Percentiles rank a stretch among this genome's conserved stretches.
phyloP scores from a whole-genome alignment of 495 filamentous ascomycete species.

The Aspergillus sclerotioniger region DNA sequence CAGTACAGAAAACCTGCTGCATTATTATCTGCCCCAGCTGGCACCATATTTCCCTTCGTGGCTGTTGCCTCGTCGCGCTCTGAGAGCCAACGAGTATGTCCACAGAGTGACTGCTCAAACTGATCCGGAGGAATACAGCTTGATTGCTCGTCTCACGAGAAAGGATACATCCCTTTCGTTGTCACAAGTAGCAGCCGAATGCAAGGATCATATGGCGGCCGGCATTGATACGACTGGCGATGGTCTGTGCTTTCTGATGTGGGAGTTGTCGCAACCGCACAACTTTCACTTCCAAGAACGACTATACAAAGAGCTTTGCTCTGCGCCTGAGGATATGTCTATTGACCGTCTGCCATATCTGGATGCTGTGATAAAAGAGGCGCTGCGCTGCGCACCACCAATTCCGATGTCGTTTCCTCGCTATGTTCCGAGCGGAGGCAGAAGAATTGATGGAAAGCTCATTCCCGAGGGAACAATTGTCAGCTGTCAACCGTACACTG shows the following conservation, averaged over 20 bases:
- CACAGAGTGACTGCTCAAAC: constrained; percentile 24
- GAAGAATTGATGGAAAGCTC: constrained; percentile 34
- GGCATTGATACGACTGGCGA: constrained; percentile 69
- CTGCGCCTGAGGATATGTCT: constrained; percentile 16
- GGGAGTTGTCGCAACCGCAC: constrained; percentile 58
- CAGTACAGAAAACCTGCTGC: constrained; percentile 28
- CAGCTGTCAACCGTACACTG: constrained; percentile 62
- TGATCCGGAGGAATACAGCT: constrained; percentile 24
- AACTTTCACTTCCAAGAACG: constrained; percentile 43
- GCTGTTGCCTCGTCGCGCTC: constrained; percentile 28
- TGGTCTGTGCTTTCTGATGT: constrained; percentile 63
- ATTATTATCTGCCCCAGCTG: constrained; percentile 25
- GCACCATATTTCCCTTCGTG: constrained; percentile 28
- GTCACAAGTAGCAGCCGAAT: constrained; percentile 43
- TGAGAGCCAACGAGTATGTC: constrained; percentile 33
- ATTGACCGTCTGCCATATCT: constrained; percentile 57
- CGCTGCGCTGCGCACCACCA: constrained; percentile 55
- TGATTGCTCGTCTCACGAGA: constrained; percentile 34
- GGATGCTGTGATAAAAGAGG: constrained; percentile 61
- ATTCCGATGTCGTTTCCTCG: constrained; percentile 68
- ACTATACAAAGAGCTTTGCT: constrained; percentile 47
- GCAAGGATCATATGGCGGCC: constrained; percentile 52
- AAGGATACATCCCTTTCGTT: constrained; percentile 26
- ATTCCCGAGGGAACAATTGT: constrained; percentile 63
- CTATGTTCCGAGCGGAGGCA: constrained; percentile 50